These are phyloP conservation scores for Ascocoryne sarcoides DNA, from an alignment of 2,329 filamentous ascomycete genomes.

Conservation along the genomic window DNA sequence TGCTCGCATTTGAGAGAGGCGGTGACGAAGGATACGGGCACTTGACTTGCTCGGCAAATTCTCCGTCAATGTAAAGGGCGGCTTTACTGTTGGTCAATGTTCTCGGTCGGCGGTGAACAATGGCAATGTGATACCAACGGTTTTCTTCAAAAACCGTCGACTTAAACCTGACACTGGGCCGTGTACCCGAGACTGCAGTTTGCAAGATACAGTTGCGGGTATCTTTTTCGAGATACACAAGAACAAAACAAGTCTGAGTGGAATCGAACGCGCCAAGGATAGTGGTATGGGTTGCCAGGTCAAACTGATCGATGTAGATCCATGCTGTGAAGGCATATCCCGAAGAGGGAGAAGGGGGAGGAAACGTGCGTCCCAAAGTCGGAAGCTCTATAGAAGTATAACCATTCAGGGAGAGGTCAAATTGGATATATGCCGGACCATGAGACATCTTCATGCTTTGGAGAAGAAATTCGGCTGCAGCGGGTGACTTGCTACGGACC, in stretches of 20 bases:
- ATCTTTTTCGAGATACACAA: conserved; percentile 89
- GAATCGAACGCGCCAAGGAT: conserved; percentile 92
- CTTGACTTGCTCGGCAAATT: conserved; percentile 87
- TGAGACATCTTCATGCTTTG: conserved; percentile 66
- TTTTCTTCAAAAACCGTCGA: conserved; percentile 65
- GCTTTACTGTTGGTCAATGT: conserved; percentile 71
- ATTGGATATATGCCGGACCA: conserved; percentile 80
- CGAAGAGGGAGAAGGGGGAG: conserved; percentile 60
- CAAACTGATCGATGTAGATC: conserved; percentile 83
- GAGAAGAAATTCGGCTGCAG: conserved; percentile 61
- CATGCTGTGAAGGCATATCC: conserved; percentile 89
- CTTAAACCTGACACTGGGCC: conserved; percentile 91
- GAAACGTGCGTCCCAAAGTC: conserved; percentile 77
- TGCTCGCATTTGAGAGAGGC: conserved; percentile 50
- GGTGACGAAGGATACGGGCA: conserved; percentile 79
- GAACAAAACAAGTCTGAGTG: conserved; percentile 84
- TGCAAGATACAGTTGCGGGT: conserved; percentile 92
- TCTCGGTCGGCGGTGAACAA: conserved; percentile 75
- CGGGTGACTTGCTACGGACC: conserved; percentile 41
- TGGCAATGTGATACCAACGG: conserved; percentile 85
- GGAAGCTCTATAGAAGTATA: conserved; percentile 86
- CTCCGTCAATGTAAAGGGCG: conserved; percentile 82
- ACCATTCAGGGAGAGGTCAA: conserved; percentile 81
- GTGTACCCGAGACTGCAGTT: conserved; percentile 78
- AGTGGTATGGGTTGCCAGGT: conserved; percentile 78